These are phyloP conservation scores for Stachybotrys chartarum DNA, from an alignment of 2,329 filamentous ascomycete genomes.

Conservation along the genomic window DNA sequence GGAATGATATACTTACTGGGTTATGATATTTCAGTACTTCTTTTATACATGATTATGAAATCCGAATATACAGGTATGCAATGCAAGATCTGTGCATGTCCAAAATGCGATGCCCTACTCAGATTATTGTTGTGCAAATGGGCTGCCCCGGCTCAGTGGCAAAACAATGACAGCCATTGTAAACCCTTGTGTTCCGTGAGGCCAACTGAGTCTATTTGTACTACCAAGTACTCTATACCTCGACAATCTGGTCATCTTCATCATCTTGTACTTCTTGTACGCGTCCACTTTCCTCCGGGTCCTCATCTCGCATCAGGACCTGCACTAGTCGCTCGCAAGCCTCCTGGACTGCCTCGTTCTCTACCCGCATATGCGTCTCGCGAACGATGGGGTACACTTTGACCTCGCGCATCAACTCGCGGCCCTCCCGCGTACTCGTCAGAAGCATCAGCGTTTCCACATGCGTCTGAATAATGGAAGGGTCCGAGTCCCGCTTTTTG, in stretches of 20 bases:
- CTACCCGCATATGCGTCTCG: slow-evolving; percentile 72
- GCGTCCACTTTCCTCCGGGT: slow-evolving; percentile 31
- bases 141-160: no score
- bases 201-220: background rate
- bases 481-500: slow-evolving; percentile 75
- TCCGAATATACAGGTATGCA: no score
- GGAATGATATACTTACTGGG: no score
- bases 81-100: no score
- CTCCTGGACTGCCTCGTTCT: slow-evolving; percentile 74
- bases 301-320: slow-evolving; percentile 76
- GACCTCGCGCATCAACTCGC: slow-evolving; percentile 66
- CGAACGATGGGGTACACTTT: slow-evolving; percentile 86
- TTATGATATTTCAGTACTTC: no score
- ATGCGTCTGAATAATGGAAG: slow-evolving; percentile 74
- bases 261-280: slow-evolving; percentile 38
- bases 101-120: no score
- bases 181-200: background rate
- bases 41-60: no score
- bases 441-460: slow-evolving; percentile 82
- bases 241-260: slow-evolving; percentile 47
- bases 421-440: slow-evolving; percentile 67
- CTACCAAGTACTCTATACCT: slow-evolving; percentile 32
- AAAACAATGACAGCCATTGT: background rate
- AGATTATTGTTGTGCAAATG: no score
- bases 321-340: slow-evolving; percentile 87